These are phyloP conservation scores for Paralagenidium karlingii DNA, from an alignment of 352 stramenopile species.

Conservation along the genomic window DNA sequence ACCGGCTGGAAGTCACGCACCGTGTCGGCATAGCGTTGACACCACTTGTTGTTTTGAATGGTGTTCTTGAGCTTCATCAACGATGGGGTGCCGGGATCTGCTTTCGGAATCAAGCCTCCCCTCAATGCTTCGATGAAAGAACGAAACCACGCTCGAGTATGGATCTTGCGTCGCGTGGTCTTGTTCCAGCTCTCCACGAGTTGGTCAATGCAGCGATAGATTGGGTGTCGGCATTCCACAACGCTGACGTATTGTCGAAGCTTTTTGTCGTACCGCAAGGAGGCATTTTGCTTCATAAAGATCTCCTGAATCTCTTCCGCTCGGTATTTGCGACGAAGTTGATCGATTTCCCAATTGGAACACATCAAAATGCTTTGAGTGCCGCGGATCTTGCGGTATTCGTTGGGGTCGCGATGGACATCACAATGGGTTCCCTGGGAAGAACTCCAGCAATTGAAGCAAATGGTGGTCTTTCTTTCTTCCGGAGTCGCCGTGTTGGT, in stretches of 20 bases:
- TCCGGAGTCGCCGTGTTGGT: too few species aligned
- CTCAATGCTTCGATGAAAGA: slow-evolving; percentile 84
- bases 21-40: slow-evolving; percentile 37
- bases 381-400: slow-evolving; percentile 30
- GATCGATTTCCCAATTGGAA: slow-evolving; percentile 85
- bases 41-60: slow-evolving; percentile 62
- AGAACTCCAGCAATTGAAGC: slow-evolving; percentile 92
- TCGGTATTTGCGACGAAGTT: slow-evolving; percentile 73
- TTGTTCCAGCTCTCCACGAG: slow-evolving; percentile 69
- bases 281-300: slow-evolving; percentile 80
- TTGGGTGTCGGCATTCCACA: slow-evolving; percentile 82
- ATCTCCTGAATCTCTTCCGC: slow-evolving; percentile 89
- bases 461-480: slow-evolving; percentile 22
- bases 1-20: slow-evolving; percentile 51
- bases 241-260: slow-evolving; percentile 84
- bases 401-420: slow-evolving; percentile 27
- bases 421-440: slow-evolving; percentile 78
- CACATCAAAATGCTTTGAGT: slow-evolving; percentile 83
- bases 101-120: slow-evolving; percentile 33
- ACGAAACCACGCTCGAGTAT: slow-evolving; percentile 79
- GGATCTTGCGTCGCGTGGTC: slow-evolving; percentile 72
- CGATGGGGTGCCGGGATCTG: slow-evolving; percentile 18
- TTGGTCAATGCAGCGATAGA: slow-evolving; percentile 72
- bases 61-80: slow-evolving; percentile 82
- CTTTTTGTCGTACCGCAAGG: slow-evolving; percentile 76